Percentiles rank a stretch among this genome's conserved stretches.
phyloP scores from a whole-genome alignment of 441 rosid genomes.

The Breynia disticha region DNA sequence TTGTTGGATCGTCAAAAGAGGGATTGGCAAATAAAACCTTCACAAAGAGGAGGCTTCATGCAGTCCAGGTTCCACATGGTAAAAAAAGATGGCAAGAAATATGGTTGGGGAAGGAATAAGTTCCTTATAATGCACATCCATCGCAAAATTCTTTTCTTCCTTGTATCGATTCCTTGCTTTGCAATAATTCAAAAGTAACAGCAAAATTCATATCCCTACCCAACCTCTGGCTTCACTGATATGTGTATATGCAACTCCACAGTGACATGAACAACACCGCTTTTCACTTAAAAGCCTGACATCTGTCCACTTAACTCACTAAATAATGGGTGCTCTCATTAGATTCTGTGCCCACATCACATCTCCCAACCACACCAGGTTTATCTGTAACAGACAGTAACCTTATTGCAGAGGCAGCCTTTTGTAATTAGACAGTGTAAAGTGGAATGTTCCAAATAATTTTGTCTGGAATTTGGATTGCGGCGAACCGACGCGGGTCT shows the following conservation, averaged over 20 bases:
- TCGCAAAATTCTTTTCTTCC: slow-evolving; percentile 27
- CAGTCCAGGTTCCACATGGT: slow-evolving; percentile 30
- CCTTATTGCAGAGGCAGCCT: background rate
- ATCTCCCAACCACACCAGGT: too few species aligned
- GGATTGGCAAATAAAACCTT: slow-evolving; percentile 34
- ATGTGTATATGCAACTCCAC: slow-evolving; percentile 11
- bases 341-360: too few species aligned
- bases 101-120: slow-evolving; percentile 28
- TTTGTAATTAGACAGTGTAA: background rate
- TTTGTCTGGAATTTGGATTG: slow-evolving; percentile 5
- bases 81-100: slow-evolving; percentile 24
- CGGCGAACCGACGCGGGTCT: slow-evolving; percentile 27
- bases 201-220: slow-evolving; percentile 39
- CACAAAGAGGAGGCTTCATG: slow-evolving; percentile 26
- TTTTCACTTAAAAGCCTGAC: slow-evolving; percentile 1
- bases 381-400: too few species aligned
- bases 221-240: slow-evolving; percentile 19
- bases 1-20: background rate
- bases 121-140: slow-evolving; percentile 46
- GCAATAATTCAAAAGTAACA: slow-evolving; percentile 51
- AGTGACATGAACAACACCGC: slow-evolving; percentile 3
- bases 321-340: too few species aligned
- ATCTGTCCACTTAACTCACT: background rate
- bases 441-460: slow-evolving; percentile 11
- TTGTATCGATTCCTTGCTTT: slow-evolving; percentile 29